Percentiles rank a stretch among this genome's conserved stretches.
phyloP scores from a whole-genome alignment of 306 rosid species.

The Castanopsis chinensis region DNA sequence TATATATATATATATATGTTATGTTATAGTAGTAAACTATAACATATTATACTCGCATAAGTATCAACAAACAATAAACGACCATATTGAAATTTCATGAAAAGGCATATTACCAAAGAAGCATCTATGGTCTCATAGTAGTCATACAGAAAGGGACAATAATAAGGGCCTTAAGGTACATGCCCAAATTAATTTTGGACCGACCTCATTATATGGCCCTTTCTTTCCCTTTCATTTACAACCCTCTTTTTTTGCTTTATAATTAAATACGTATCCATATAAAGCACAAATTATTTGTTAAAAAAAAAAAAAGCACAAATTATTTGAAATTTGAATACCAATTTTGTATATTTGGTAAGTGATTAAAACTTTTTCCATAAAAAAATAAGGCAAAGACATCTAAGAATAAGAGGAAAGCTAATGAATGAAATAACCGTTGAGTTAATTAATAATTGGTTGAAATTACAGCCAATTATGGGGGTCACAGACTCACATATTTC shows the following conservation, averaged over 20 bases:
- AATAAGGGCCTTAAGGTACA: slow-evolving; percentile 7
- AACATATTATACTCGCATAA: too few species aligned
- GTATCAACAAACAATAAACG: background rate
- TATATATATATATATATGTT: too few species aligned
- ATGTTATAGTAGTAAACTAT: too few species aligned
- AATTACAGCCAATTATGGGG: too few species aligned
- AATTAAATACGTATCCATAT: background rate
- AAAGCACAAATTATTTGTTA: background rate
- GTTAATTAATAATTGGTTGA: too few species aligned
- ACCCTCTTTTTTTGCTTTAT: background rate
- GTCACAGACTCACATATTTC: too few species aligned
- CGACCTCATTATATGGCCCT: background rate
- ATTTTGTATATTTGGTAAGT: too few species aligned
- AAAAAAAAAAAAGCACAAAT: background rate
- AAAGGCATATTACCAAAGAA: slow-evolving; percentile 8
- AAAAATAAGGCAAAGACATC: too few species aligned
- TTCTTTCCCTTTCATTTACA: background rate
- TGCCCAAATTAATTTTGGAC: background rate
- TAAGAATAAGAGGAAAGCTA: too few species aligned
- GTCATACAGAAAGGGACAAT: background rate
- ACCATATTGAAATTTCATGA: background rate
- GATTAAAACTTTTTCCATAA: too few species aligned
- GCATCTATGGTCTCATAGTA: slow-evolving; percentile 11
- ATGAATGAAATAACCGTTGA: too few species aligned
- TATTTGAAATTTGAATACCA: background rate